A percentile compares a stretch with the other conserved stretches of the same genome.
phyloP scores from a whole-genome alignment of 768 basidiomycete species.

The Ramaria rubella region DNA sequence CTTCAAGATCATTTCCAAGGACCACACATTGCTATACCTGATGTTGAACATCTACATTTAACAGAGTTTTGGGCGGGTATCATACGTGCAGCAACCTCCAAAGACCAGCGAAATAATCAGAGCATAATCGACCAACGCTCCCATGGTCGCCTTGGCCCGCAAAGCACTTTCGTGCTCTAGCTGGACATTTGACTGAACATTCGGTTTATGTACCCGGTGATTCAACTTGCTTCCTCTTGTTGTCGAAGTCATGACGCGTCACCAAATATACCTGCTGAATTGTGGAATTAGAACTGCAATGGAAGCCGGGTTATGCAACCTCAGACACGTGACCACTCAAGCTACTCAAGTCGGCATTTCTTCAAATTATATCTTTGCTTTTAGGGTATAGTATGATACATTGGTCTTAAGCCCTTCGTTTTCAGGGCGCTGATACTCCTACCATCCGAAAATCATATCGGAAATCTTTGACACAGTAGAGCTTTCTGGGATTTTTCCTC shows the following conservation, averaged over 20 bases:
- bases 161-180: background rate
- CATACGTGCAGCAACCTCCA: constrained; percentile 80
- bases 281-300: no score
- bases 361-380: background rate
- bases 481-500: constrained; percentile 40
- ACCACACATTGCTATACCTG: constrained; percentile 59
- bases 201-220: background rate
- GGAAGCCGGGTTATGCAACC: background rate
- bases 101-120: constrained; percentile 56
- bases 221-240: background rate
- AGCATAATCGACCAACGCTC: constrained; percentile 27
- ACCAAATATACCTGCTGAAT: no score
- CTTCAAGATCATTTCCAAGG: constrained; percentile 67
- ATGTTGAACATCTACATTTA: background rate
- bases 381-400: background rate
- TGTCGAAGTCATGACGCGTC: background rate
- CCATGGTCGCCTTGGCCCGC: background rate
- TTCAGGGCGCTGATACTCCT: constrained; percentile 19
- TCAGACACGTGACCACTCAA: background rate
- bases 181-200: background rate
- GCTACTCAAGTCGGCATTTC: background rate
- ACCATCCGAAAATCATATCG: constrained; percentile 81
- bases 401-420: background rate
- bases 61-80: constrained; percentile 17
- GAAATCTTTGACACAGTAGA: constrained; percentile 62